A percentile compares a stretch with the other conserved stretches of the same genome.
phyloP scores from a whole-genome alignment of 257 asterid genomes.

The Fraxinus americana region DNA sequence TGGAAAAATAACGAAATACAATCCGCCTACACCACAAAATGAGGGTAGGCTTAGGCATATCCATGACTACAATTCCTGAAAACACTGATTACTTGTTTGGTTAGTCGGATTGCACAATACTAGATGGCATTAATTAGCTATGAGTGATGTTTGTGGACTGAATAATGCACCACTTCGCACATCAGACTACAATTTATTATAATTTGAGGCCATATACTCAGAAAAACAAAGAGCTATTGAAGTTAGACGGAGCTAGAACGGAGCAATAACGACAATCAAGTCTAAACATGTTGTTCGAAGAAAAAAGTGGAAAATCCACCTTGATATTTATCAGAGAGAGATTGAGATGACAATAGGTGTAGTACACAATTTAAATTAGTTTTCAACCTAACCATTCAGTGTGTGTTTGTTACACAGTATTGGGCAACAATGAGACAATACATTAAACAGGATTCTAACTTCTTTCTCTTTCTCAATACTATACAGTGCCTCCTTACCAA shows the following conservation, averaged over 20 bases:
- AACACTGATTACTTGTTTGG: too few species aligned
- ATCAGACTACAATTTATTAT: not conserved
- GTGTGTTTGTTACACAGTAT: not conserved
- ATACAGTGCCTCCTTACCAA: not conserved
- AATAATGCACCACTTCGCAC: not conserved
- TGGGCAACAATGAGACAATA: not conserved
- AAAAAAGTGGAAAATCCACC: not conserved
- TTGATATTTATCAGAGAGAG: too few species aligned
- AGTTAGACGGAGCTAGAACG: not conserved
- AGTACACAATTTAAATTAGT: not conserved
- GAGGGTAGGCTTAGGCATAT: too few species aligned
- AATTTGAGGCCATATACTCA: not conserved
- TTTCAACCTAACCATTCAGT: not conserved
- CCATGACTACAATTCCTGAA: too few species aligned
- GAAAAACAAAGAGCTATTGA: not conserved
- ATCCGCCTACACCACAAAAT: too few species aligned
- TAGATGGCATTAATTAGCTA: too few species aligned
- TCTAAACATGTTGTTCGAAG: not conserved
- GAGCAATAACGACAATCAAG: not conserved
- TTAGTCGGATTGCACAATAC: too few species aligned
- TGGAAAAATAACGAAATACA: too few species aligned
- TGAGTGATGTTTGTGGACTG: not conserved
- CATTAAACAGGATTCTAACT: not conserved
- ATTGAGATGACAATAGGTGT: not conserved
- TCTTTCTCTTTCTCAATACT: not conserved